A percentile compares a stretch with the other conserved stretches of the same genome.
These are phyloP conservation scores for Mucuna pruriens DNA, from an alignment of 306 rosid genomes.

Conservation along the genomic window DNA sequence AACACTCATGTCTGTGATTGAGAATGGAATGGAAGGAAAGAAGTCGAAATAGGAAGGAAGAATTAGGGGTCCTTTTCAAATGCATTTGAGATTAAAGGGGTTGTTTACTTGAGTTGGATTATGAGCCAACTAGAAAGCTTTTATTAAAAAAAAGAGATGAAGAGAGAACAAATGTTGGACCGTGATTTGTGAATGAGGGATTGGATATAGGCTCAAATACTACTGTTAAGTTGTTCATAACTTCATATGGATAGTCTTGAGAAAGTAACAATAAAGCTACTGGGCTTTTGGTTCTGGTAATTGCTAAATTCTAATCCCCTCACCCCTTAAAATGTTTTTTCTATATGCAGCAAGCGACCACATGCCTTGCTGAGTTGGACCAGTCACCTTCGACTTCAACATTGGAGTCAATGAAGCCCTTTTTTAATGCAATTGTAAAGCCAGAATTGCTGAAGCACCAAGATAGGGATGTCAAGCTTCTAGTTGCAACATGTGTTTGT, in stretches of 20 bases:
- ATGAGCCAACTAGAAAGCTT: background rate
- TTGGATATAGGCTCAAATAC: background rate
- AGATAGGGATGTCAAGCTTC: slow-evolving; percentile 95
- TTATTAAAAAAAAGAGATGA: background rate
- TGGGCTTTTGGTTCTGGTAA: slow-evolving; percentile 10
- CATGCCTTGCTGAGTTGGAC: slow-evolving; percentile 88
- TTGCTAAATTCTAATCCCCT: slow-evolving; percentile 2
- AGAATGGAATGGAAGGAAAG: slow-evolving; percentile 22
- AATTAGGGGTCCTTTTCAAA: background rate
- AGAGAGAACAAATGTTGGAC: background rate
- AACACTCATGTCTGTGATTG: slow-evolving; percentile 29
- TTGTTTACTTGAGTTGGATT: slow-evolving; percentile 8
- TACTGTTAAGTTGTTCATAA: background rate
- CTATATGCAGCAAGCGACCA: slow-evolving; percentile 82
- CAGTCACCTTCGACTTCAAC: slow-evolving; percentile 81
- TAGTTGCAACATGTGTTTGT: slow-evolving; percentile 91
- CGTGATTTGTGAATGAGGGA: slow-evolving; percentile 33
- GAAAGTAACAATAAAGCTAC: background rate
- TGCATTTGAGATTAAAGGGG: slow-evolving; percentile 24
- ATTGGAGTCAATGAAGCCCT: slow-evolving; percentile 87
- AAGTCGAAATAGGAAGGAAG: background rate
- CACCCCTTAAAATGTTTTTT: slow-evolving; percentile 13
- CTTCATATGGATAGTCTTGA: background rate
- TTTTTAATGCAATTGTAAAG: slow-evolving; percentile 75
- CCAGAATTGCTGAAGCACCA: slow-evolving; percentile 93